These are phyloP conservation scores for Coniophora puteana DNA, from an alignment of 1,284 basidiomycete species.

Conservation along the genomic window DNA sequence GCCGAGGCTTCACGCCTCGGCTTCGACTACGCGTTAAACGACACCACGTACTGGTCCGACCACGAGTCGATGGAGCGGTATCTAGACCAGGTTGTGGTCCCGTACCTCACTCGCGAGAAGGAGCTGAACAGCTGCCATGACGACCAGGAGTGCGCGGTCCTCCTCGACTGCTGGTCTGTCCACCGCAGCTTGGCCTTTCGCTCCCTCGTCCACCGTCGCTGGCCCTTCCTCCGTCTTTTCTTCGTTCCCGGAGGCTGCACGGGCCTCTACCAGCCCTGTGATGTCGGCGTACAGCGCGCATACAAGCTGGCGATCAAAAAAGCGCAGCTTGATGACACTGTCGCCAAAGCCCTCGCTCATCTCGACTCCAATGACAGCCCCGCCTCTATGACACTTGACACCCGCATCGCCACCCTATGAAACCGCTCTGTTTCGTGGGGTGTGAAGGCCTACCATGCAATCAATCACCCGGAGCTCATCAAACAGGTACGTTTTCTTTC, in stretches of 20 bases:
- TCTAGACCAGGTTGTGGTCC: conserved; percentile 29
- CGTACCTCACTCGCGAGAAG: conserved; percentile 26
- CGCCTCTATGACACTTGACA: no score
- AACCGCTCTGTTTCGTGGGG: no score
- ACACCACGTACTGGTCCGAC: conserved; percentile 36
- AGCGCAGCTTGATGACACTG: no score
- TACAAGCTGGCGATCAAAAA: conserved; percentile 22
- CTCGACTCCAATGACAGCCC: no score
- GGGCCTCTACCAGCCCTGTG: conserved; percentile 20
- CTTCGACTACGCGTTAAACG: conserved; percentile 26
- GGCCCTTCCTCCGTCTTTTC: conserved; percentile 16
- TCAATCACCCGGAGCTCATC: no score
- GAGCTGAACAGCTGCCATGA: conserved; percentile 22
- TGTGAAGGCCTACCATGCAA: no score
- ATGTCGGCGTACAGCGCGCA: conserved; percentile 23
- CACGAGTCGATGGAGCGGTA: conserved; percentile 30
- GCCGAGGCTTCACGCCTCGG: conserved; percentile 22
- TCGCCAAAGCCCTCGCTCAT: no score
- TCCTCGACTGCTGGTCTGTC: conserved; percentile 37
- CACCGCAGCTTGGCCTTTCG: conserved; percentile 32
- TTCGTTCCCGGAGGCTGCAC: conserved; percentile 22
- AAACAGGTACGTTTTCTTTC: no score
- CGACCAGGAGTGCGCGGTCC: no score
- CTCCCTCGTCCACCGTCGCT: no score
- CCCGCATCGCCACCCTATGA: no score